Conservation (phyloP, 2,329 filamentous ascomycete species). For the Sporothrix brunneoviolacea region DNA sequence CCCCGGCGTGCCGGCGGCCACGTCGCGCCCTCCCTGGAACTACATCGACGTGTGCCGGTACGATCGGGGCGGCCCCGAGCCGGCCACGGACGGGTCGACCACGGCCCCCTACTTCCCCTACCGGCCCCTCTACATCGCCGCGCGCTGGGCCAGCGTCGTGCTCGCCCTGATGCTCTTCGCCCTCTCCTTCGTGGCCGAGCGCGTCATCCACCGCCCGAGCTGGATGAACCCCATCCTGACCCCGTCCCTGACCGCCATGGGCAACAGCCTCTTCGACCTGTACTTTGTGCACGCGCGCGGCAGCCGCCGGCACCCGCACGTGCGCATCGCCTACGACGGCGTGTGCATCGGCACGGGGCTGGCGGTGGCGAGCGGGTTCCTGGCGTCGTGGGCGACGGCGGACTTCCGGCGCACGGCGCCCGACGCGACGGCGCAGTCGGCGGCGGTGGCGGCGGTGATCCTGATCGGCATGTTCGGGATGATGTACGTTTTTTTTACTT, state of each 20-base stretch:
- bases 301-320: not conserved
- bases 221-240: slow-evolving; percentile 5
- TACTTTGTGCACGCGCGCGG: not conserved
- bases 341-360: not conserved
- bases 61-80: too few relatives aligned
- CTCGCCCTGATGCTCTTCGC: not conserved
- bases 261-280: not conserved
- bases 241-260: not conserved
- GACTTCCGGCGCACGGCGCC: too few relatives aligned
- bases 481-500: not conserved
- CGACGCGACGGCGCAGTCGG: not conserved
- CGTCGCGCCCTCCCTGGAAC: too few relatives aligned
- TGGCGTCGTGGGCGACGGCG: not conserved
- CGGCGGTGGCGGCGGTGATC: not conserved
- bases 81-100: not conserved
- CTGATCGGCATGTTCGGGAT: slow-evolving; percentile 4
- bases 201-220: not conserved
- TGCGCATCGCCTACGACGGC: slow-evolving; percentile 9
- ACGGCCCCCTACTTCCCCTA: not conserved
- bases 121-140: slow-evolving; percentile 2
- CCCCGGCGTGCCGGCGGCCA: too few relatives aligned
- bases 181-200: not conserved
- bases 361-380: slow-evolving; percentile 6
- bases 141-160: not conserved
- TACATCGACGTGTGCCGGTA: not conserved